Percentiles rank a stretch among this genome's conserved stretches.
phyloP scores from a whole-genome alignment of 306 rosid genomes.

The Prunus padus region DNA sequence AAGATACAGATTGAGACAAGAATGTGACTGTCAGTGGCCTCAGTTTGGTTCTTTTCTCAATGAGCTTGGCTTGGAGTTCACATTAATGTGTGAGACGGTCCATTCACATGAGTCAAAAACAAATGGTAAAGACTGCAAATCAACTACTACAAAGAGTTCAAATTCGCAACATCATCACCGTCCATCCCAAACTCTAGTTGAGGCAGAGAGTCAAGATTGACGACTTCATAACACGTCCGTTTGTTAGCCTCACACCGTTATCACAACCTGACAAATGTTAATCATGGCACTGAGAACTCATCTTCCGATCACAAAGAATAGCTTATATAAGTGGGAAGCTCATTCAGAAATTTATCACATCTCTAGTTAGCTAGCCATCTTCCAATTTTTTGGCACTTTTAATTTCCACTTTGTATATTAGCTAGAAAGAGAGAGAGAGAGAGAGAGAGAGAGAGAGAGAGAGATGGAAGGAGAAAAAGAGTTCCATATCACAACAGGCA shows the following conservation, averaged over 20 bases:
- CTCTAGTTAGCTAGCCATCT: not conserved
- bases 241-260: not conserved
- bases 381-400: not conserved
- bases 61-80: not conserved
- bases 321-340: not conserved
- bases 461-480: slow-evolving; percentile 5
- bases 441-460: not conserved
- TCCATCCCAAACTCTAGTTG: not conserved
- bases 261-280: not conserved
- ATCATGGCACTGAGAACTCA: not conserved
- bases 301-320: not conserved
- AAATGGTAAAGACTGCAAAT: not conserved
- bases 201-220: not conserved
- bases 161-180: not conserved
- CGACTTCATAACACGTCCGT: not conserved
- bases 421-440: not conserved
- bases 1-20: not conserved
- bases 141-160: not conserved
- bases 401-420: not conserved
- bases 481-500: not conserved
- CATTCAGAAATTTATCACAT: not conserved
- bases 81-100: not conserved
- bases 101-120: not conserved
- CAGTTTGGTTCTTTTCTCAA: not conserved
- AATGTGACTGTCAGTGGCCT: not conserved